Conservation (phyloP, 179 eudicot species). For the Camellia oleifera region DNA sequence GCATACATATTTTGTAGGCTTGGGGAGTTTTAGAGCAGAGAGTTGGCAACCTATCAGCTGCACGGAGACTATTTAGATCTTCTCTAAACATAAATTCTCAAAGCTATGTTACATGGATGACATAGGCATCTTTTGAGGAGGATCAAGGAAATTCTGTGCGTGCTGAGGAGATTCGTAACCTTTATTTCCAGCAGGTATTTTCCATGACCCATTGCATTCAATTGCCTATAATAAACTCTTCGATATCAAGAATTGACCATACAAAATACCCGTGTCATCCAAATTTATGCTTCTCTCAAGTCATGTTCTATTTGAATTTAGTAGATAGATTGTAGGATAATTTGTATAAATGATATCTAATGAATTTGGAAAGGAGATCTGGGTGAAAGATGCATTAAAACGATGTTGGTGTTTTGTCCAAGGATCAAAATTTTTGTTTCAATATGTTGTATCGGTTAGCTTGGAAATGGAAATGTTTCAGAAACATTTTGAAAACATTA, state of each 20-base stretch:
- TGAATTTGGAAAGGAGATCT: not conserved
- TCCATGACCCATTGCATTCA: not conserved
- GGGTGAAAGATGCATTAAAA: no score
- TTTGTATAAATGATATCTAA: not conserved
- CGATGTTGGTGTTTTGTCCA: no score
- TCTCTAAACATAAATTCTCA: slow-evolving; percentile 88
- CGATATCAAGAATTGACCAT: no score
- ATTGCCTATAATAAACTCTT: no score
- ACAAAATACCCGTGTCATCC: no score
- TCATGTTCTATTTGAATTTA: not conserved
- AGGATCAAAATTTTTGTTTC: no score
- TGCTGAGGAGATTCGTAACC: slow-evolving; percentile 96
- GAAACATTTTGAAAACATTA: no score
- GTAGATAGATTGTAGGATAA: not conserved
- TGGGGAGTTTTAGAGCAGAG: slow-evolving; percentile 98
- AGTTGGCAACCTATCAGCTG: slow-evolving; percentile 88
- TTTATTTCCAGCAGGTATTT: slow-evolving; percentile 90
- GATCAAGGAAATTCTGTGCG: slow-evolving; percentile 82
- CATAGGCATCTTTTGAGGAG: slow-evolving; percentile 93
- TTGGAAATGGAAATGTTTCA: no score
- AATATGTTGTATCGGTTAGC: no score
- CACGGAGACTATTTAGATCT: slow-evolving; percentile 84
- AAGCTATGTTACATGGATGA: slow-evolving; percentile 98
- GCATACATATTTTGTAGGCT: slow-evolving; percentile 44
- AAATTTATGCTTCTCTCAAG: no score